phyloP scores from a whole-genome alignment of 2,329 filamentous ascomycete species.

The Colletotrichum sp. region DNA sequence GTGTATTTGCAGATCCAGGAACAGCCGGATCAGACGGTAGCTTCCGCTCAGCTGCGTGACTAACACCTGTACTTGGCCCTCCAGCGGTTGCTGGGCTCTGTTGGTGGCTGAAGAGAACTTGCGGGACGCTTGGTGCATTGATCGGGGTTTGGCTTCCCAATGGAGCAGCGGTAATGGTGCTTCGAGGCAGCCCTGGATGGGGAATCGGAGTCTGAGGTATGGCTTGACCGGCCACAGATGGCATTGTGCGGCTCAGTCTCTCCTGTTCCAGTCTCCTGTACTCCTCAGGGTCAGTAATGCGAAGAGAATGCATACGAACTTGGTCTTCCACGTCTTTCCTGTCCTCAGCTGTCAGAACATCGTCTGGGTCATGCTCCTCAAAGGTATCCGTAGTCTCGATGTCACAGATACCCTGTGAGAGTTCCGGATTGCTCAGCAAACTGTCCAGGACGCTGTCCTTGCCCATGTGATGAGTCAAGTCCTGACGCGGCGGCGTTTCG shows the following conservation, averaged over 20 bases:
- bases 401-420: conserved; percentile 48
- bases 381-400: conserved; percentile 77
- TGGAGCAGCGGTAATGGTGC: neutral
- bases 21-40: neutral
- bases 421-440: conserved; percentile 42
- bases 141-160: neutral
- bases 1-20: neutral
- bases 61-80: neutral
- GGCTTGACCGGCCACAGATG: neutral
- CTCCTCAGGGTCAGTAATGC: conserved; percentile 35
- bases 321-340: conserved; percentile 54
- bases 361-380: conserved; percentile 70
- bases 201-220: neutral
- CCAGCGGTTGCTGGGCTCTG: neutral
- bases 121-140: neutral
- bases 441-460: conserved; percentile 68
- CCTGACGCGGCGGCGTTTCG: conserved; percentile 52
- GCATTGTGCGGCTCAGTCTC: neutral
- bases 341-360: conserved; percentile 65
- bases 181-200: neutral
- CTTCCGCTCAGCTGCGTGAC: neutral
- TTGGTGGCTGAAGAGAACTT: neutral
- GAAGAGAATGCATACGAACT: conserved; percentile 36
- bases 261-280: conserved; percentile 29
- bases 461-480: conserved; percentile 58